Conservation (phyloP, 495 filamentous ascomycete genomes). For the Pyrenula massariospora region DNA sequence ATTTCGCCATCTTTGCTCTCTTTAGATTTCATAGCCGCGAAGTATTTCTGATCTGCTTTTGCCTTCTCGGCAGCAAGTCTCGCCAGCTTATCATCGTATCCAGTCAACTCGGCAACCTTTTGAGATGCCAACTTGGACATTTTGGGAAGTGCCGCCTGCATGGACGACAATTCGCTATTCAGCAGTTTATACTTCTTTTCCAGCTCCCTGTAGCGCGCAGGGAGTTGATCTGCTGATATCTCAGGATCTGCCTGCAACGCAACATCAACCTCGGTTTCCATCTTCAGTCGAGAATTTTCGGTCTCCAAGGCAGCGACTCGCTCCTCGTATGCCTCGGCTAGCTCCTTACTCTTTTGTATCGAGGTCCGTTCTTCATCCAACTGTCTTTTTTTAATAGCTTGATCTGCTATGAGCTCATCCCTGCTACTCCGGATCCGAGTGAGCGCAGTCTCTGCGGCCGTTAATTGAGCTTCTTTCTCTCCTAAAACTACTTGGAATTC, state of each 20-base stretch:
- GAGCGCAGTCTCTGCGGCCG: slow-evolving; percentile 71
- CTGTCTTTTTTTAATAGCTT: slow-evolving; percentile 63
- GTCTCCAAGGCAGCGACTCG: slow-evolving; percentile 70
- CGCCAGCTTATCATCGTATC: slow-evolving; percentile 67
- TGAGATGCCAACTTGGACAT: slow-evolving; percentile 70
- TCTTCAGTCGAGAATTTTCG: slow-evolving; percentile 60
- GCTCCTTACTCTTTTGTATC: slow-evolving; percentile 59
- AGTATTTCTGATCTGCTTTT: slow-evolving; percentile 97
- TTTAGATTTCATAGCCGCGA: slow-evolving; percentile 84
- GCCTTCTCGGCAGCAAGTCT: slow-evolving; percentile 75
- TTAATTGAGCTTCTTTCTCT: slow-evolving; percentile 71
- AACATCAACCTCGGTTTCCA: slow-evolving; percentile 28
- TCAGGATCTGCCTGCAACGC: slow-evolving; percentile 37
- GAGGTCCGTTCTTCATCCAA: slow-evolving; percentile 65
- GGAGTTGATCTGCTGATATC: slow-evolving; percentile 55
- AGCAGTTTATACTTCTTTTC: slow-evolving; percentile 72
- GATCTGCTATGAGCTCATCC: slow-evolving; percentile 75
- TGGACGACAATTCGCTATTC: slow-evolving; percentile 71
- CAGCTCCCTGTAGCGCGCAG: slow-evolving; percentile 56
- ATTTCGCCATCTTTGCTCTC: slow-evolving; percentile 71
- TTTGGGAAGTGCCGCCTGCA: slow-evolving; percentile 81
- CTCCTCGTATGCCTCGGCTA: slow-evolving; percentile 61
- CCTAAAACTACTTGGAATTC: slow-evolving; percentile 57
- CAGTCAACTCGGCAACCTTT: slow-evolving; percentile 65
- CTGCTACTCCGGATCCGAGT: slow-evolving; percentile 69